Conservation (phyloP, 176 grass and related monocot species). For the Raddia guianensis region DNA sequence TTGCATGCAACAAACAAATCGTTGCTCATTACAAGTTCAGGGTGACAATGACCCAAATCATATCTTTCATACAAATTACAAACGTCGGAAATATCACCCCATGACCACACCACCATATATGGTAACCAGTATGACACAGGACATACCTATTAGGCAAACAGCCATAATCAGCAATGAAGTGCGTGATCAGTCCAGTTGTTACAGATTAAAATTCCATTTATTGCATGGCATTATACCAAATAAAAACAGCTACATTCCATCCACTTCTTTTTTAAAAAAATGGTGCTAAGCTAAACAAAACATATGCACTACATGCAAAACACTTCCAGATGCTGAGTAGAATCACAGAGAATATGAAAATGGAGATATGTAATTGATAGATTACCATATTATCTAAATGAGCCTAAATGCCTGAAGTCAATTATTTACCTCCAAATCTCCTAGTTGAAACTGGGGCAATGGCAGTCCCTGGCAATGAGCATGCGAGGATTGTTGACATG, state of each 20-base stretch:
- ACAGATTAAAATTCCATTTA: background rate
- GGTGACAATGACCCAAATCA: background rate
- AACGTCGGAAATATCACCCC: background rate
- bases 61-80: background rate
- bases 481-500: conserved; percentile 29
- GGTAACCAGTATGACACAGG: background rate
- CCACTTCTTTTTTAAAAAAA: background rate
- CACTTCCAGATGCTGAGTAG: background rate
- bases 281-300: background rate
- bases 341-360: background rate
- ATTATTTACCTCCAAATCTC: conserved; percentile 30
- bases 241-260: background rate
- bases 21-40: background rate
- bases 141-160: background rate
- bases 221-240: background rate
- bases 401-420: conserved; percentile 1
- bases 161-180: background rate
- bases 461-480: conserved; percentile 18
- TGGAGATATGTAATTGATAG: background rate
- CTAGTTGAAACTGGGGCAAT: conserved; percentile 10
- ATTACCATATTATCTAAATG: background rate
- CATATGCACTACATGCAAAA: background rate
- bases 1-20: background rate
- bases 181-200: background rate
- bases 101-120: background rate